These are phyloP conservation scores for Aureobasidium sp. DNA, from an alignment of 2,329 filamentous ascomycete species.

Conservation along the genomic window DNA sequence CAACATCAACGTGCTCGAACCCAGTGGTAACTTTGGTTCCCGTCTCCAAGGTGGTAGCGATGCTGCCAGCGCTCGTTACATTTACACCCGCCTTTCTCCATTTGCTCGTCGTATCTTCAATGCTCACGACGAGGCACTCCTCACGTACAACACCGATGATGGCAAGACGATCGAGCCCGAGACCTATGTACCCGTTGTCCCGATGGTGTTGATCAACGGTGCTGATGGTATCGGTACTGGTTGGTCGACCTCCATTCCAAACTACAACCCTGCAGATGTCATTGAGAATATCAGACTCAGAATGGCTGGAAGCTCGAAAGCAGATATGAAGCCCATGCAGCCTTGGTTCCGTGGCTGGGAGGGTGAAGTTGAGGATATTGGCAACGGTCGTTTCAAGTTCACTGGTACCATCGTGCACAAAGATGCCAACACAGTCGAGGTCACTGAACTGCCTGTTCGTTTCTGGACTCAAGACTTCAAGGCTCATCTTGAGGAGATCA, in stretches of 20 bases:
- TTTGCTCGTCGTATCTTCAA: constrained; percentile 87
- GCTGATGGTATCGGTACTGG: constrained; percentile 97
- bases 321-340: constrained; percentile 72
- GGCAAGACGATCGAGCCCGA: constrained; percentile 84
- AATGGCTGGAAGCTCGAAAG: constrained; percentile 55
- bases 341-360: constrained; percentile 98
- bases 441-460: constrained; percentile 87
- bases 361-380: constrained; percentile 62
- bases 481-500: constrained; percentile 84
- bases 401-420: constrained; percentile 68
- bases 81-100: constrained; percentile 87
- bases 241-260: constrained; percentile 95
- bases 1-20: constrained; percentile 92
- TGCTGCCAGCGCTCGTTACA: constrained; percentile 95
- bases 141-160: constrained; percentile 79
- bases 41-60: constrained; percentile 87
- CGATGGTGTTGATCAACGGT: constrained; percentile 89
- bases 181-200: constrained; percentile 75
- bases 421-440: constrained; percentile 71
- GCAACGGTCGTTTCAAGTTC: constrained; percentile 77
- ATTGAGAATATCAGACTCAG: constrained; percentile 79
- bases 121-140: constrained; percentile 70
- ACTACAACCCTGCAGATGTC: constrained; percentile 87
- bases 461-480: constrained; percentile 99
- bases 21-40: constrained; percentile 96